Conservation (phyloP, 495 filamentous ascomycete genomes). For the Penicillium flavigenum region DNA sequence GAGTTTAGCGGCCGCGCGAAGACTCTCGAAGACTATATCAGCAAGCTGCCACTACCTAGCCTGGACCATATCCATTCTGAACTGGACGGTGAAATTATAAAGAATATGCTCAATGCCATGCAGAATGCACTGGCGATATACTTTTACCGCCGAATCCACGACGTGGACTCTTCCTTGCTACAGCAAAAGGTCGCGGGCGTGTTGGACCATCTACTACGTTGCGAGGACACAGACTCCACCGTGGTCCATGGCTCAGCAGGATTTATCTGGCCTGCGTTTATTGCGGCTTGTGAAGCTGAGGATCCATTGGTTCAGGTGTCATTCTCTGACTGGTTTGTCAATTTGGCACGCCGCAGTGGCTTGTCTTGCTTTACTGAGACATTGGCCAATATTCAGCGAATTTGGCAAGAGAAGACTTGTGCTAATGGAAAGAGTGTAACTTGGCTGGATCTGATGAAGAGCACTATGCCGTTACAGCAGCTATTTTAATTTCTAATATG, state of each 20-base stretch:
- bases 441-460: constrained; percentile 26
- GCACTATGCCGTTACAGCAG: constrained; percentile 6
- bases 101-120: constrained; percentile 26
- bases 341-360: constrained; percentile 20
- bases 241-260: constrained; percentile 24
- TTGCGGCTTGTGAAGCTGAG: constrained; percentile 32
- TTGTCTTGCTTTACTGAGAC: constrained; percentile 21
- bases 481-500: background rate
- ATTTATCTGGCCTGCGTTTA: constrained; percentile 33
- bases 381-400: constrained; percentile 14
- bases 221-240: constrained; percentile 19
- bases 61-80: constrained; percentile 14
- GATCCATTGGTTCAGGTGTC: constrained; percentile 22
- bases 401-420: constrained; percentile 21
- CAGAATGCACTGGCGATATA: constrained; percentile 29
- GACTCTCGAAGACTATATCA: constrained; percentile 26
- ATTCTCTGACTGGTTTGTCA: constrained; percentile 29
- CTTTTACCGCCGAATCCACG: constrained; percentile 34
- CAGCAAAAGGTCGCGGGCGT: constrained; percentile 26
- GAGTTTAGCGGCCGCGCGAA: constrained; percentile 26
- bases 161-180: constrained; percentile 25
- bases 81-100: constrained; percentile 15
- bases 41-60: constrained; percentile 15
- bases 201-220: constrained; percentile 22
- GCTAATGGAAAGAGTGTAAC: constrained; percentile 18